A percentile compares a stretch with the other conserved stretches of the same genome.
Conservation (phyloP, 1,284 basidiomycete species). For the Austropuccinia psidii region DNA sequence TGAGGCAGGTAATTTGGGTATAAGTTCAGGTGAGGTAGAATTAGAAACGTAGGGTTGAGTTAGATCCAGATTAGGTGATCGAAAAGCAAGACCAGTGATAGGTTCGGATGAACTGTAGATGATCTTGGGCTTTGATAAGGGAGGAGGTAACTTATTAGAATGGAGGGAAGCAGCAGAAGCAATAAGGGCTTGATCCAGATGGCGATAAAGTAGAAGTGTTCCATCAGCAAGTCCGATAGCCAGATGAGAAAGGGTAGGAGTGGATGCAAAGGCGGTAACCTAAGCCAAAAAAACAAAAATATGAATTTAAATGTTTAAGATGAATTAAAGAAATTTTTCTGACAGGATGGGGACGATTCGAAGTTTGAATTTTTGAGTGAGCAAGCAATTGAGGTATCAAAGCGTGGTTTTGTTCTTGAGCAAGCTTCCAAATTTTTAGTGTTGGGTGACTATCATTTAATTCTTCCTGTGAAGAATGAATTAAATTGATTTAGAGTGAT, state of each 20-base stretch:
- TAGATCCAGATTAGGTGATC: slow-evolving; percentile 53
- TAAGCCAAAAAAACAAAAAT: slow-evolving; percentile 44
- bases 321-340: slow-evolving; percentile 41
- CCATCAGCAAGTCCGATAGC: slow-evolving; percentile 88
- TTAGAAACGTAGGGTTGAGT: slow-evolving; percentile 17
- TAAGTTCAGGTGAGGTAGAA: neutral
- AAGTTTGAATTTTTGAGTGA: slow-evolving; percentile 67
- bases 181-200: slow-evolving; percentile 76
- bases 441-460: slow-evolving; percentile 63
- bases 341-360: slow-evolving; percentile 72
- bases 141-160: slow-evolving; percentile 43
- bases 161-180: slow-evolving; percentile 48
- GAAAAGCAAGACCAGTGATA: slow-evolving; percentile 83
- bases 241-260: slow-evolving; percentile 71
- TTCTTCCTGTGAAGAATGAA: slow-evolving; percentile 59
- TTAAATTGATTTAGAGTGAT: neutral
- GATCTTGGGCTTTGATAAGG: slow-evolving; percentile 69
- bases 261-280: slow-evolving; percentile 74
- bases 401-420: slow-evolving; percentile 64
- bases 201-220: slow-evolving; percentile 82
- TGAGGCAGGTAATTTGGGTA: slow-evolving; percentile 35
- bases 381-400: slow-evolving; percentile 63
- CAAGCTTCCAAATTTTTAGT: slow-evolving; percentile 81
- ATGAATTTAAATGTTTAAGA: neutral
- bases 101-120: slow-evolving; percentile 61